Percentiles rank a stretch among this genome's conserved stretches.
Conservation (phyloP, 495 filamentous ascomycete genomes). For the Penicillium silybi region DNA sequence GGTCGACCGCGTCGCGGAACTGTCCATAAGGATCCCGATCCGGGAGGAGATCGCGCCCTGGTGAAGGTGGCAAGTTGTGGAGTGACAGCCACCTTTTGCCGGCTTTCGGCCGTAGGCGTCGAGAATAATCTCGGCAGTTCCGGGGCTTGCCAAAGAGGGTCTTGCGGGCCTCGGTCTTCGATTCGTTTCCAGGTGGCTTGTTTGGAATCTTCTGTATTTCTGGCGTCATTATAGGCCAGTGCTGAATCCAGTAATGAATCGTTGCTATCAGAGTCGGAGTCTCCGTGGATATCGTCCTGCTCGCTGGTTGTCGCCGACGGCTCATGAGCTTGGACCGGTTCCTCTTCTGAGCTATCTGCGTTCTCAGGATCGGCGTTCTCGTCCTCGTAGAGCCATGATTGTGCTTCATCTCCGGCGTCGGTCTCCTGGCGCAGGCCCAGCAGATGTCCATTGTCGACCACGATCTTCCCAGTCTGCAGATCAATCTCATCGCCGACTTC, state of each 20-base stretch:
- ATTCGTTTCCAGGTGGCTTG: neutral
- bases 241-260: constrained; percentile 24
- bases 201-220: neutral
- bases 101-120: constrained; percentile 29
- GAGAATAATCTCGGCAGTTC: constrained; percentile 33
- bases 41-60: constrained; percentile 31
- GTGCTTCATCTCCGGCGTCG: constrained; percentile 34
- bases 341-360: neutral
- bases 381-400: constrained; percentile 15
- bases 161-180: constrained; percentile 4
- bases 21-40: constrained; percentile 39
- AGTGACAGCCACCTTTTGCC: constrained; percentile 6
- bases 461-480: constrained; percentile 67
- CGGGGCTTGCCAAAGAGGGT: constrained; percentile 38
- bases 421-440: constrained; percentile 50
- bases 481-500: constrained; percentile 81
- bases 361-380: constrained; percentile 5
- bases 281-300: neutral
- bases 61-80: constrained; percentile 15
- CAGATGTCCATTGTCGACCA: constrained; percentile 86
- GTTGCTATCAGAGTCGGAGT: constrained; percentile 13
- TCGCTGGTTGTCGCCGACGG: neutral
- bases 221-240: constrained; percentile 1
- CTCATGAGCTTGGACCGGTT: neutral
- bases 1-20: constrained; percentile 22